These are phyloP conservation scores for Blastobotrys ciferrii DNA, from an alignment of 1,139 yeast species.

Conservation along the genomic window DNA sequence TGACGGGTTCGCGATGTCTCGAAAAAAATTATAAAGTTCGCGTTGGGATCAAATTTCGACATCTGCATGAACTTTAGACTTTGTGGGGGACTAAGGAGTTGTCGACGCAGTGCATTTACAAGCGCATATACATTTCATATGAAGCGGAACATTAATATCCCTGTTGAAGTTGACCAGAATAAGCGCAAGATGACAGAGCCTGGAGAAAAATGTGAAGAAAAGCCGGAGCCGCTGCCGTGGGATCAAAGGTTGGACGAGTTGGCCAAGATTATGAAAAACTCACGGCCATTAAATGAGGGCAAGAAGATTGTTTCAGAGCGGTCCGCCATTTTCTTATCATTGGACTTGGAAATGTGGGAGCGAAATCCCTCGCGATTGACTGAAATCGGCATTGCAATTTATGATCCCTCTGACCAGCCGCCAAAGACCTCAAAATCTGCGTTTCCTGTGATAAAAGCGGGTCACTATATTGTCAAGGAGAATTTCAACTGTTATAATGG, in stretches of 20 bases:
- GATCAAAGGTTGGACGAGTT: conserved; percentile 3
- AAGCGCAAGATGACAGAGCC: background rate
- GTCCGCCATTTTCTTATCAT: conserved; percentile 34
- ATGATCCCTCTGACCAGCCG: conserved; percentile 48
- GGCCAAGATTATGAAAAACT: conserved; percentile 4
- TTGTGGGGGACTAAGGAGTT: no score
- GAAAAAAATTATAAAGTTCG: no score
- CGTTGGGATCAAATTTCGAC: no score
- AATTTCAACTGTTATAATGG: conserved; percentile 50
- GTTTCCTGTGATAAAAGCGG: conserved; percentile 18
- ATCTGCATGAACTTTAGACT: no score
- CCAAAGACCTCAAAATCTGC: conserved; percentile 4
- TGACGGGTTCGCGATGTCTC: no score
- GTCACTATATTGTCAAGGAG: conserved; percentile 59
- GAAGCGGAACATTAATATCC: background rate
- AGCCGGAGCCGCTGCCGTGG: conserved; percentile 3
- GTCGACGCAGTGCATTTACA: background rate
- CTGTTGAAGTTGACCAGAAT: background rate
- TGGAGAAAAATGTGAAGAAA: no score
- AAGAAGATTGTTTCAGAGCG: background rate
- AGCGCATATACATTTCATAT: no score
- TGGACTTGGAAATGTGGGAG: conserved; percentile 73
- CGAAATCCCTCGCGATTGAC: conserved; percentile 47
- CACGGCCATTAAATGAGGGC: background rate
- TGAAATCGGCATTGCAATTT: conserved; percentile 68